These are phyloP conservation scores for Odontarrhena argentea DNA, from an alignment of 345 rosid species.

Conservation along the genomic window DNA sequence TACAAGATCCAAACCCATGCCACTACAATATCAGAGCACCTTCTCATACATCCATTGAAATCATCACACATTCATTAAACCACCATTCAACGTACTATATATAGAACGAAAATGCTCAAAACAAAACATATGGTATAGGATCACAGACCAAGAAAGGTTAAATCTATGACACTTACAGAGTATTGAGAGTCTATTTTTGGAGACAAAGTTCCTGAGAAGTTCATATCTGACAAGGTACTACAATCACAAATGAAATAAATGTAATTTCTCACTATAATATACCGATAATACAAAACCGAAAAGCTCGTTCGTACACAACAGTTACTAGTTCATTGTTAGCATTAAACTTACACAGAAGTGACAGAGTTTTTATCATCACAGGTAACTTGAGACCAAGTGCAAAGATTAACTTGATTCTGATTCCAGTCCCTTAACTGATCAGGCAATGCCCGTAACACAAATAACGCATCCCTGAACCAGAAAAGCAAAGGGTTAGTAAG, in stretches of 20 bases:
- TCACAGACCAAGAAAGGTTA: not conserved
- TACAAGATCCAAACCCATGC: no score
- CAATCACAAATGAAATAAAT: conserved; percentile 24
- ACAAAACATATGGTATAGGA: conserved; percentile 10
- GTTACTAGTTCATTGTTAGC: not conserved
- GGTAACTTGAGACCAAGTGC: conserved; percentile 85
- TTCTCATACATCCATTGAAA: no score
- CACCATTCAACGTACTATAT: conserved; percentile 79
- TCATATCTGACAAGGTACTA: conserved; percentile 82
- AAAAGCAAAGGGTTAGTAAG: not conserved
- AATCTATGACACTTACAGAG: conserved; percentile 63
- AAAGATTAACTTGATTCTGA: conserved; percentile 79
- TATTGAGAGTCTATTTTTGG: conserved; percentile 61
- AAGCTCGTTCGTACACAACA: not conserved
- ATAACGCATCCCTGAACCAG: conserved; percentile 75
- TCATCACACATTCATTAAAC: no score
- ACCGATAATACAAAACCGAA: not conserved
- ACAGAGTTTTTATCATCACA: conserved; percentile 61
- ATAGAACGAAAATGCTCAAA: conserved; percentile 22
- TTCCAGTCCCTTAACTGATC: conserved; percentile 78
- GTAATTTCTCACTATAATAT: not conserved
- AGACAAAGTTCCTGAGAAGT: conserved; percentile 77
- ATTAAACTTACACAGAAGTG: conserved; percentile 67
- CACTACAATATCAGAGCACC: no score
- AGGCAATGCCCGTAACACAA: conserved; percentile 52